Evolutionary conservation across 805 yeast species (phyloP).

Genomic region (Starmerella sp.): DNA sequence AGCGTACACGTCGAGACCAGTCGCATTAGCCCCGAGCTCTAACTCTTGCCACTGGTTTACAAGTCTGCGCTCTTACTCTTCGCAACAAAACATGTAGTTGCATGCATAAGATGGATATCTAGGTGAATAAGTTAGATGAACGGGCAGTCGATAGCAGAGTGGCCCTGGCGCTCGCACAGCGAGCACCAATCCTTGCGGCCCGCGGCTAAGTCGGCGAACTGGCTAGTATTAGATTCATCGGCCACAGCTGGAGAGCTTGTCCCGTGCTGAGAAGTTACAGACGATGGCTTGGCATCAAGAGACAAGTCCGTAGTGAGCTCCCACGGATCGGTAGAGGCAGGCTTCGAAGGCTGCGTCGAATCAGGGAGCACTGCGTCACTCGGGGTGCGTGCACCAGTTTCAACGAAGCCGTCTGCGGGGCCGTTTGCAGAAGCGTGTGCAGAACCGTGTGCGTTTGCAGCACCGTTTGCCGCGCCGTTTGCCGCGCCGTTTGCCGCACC

Average conservation of each 20-base stretch:
- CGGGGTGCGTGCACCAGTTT: too few relatives aligned
- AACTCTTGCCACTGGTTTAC: too few relatives aligned
- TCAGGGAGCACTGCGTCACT: too few relatives aligned
- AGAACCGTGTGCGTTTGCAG: too few relatives aligned
- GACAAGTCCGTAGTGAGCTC: not conserved
- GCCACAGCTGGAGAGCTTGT: not conserved
- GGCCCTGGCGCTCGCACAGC: conserved; percentile 83
- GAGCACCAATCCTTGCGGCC: conserved; percentile 86
- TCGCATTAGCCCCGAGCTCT: too few relatives aligned
- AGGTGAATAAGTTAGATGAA: conserved; percentile 27
- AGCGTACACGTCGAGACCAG: too few relatives aligned
- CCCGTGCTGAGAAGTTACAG: not conserved
- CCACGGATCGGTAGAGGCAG: not conserved
- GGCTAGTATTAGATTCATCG: conserved; percentile 7
- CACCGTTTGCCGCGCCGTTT: too few relatives aligned
- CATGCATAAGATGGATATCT: not conserved
- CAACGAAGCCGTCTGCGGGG: too few relatives aligned
- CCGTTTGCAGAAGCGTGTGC: too few relatives aligned
- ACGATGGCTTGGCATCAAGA: not conserved
- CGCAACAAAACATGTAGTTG: not conserved
- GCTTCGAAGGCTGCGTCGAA: too few relatives aligned
- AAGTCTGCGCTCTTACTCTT: too few relatives aligned
- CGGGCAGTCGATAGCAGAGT: conserved; percentile 78
- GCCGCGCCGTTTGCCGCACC: too few relatives aligned
- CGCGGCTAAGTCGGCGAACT: conserved; percentile 47